phyloP scores from a whole-genome alignment of 768 basidiomycete genomes.

The Cystobasidium ongulense region DNA sequence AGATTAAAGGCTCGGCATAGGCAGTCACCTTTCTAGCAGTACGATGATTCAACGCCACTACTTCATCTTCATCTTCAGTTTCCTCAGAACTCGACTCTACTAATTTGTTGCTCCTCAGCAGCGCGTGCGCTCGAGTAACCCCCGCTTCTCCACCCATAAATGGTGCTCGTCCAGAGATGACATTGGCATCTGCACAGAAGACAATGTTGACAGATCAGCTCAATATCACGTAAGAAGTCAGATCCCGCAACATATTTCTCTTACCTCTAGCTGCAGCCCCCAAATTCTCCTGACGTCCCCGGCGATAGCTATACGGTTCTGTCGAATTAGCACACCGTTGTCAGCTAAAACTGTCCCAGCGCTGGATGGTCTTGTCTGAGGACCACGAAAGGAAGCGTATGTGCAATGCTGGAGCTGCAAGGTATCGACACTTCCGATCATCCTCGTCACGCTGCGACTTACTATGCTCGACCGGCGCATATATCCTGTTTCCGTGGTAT shows the following conservation, averaged over 20 bases:
- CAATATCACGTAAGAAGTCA: too few species aligned
- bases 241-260: not conserved
- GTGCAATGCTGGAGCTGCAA: too few species aligned
- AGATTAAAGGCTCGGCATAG: not conserved
- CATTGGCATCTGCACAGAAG: not conserved
- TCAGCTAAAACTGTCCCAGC: too few species aligned
- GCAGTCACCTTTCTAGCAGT: not conserved
- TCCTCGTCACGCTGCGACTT: too few species aligned
- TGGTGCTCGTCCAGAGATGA: not conserved
- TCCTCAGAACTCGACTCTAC: not conserved
- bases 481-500: not conserved
- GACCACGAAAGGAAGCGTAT: too few species aligned
- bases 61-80: not conserved
- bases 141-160: not conserved
- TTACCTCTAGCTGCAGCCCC: not conserved
- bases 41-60: not conserved
- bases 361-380: too few species aligned
- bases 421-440: too few species aligned
- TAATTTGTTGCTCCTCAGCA: not conserved
- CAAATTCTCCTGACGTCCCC: not conserved
- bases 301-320: not conserved
- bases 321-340: too few species aligned
- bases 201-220: not conserved
- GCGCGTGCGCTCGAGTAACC: not conserved
- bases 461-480: not conserved